phyloP scores from a whole-genome alignment of 306 rosid species.

The Quercus robur region DNA sequence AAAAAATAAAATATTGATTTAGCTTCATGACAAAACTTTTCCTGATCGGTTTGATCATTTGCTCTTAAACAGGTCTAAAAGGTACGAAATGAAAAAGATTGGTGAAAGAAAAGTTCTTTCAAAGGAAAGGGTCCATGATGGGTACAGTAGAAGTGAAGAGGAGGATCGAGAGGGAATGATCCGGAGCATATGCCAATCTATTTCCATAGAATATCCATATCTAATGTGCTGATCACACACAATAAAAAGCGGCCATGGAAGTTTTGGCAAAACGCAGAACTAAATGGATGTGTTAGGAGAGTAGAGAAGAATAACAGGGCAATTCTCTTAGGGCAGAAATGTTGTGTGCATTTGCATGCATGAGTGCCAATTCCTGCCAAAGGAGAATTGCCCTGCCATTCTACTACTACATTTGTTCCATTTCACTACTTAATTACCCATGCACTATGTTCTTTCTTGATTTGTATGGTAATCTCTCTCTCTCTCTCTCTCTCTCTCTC shows the following conservation, averaged over 20 bases:
- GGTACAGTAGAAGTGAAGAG: conserved; percentile 11
- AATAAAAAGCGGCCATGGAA: conserved; percentile 7
- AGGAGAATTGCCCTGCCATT: conserved; percentile 68
- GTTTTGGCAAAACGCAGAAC: background rate
- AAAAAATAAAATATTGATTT: background rate
- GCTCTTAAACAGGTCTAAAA: background rate
- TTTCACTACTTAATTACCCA: background rate
- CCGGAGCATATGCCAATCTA: conserved; percentile 30
- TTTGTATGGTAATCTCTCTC: too few species aligned
- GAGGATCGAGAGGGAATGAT: conserved; percentile 30
- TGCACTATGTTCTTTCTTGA: too few species aligned
- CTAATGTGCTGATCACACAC: conserved; percentile 16
- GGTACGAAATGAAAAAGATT: too few species aligned
- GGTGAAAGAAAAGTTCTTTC: too few species aligned
- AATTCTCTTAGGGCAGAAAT: conserved; percentile 3
- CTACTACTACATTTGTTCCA: conserved; percentile 24
- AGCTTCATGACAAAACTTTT: background rate
- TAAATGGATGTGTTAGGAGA: background rate
- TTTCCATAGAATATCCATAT: conserved; percentile 5
- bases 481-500: too few species aligned
- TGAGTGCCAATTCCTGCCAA: conserved; percentile 27
- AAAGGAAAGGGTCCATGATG: conserved; percentile 22
- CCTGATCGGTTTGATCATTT: background rate
- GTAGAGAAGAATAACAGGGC: conserved; percentile 25
- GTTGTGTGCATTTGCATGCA: background rate